Evolutionary conservation across 352 stramenopile species (phyloP).

Genomic region (Blastocystis sp.): DNA sequence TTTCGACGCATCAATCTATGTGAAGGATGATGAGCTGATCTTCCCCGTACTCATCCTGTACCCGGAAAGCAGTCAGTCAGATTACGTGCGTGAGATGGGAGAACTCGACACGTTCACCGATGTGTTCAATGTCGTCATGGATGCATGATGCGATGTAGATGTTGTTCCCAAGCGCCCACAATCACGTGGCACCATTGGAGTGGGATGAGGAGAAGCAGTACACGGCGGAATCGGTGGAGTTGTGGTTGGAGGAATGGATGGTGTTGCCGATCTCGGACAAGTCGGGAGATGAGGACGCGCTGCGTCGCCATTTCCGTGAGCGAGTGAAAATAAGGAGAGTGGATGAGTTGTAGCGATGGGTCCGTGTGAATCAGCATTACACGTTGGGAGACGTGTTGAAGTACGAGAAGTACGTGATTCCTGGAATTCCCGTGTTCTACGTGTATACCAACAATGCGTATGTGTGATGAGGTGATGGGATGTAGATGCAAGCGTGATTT

Average conservation of each 20-base stretch:
- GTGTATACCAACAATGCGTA: constrained; percentile 30
- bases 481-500: constrained; percentile 5
- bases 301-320: background rate
- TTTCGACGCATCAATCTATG: background rate
- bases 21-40: constrained; percentile 14
- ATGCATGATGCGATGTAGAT: background rate
- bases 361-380: background rate
- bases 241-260: background rate
- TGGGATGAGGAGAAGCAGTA: constrained; percentile 35
- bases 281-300: background rate
- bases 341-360: background rate
- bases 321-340: background rate
- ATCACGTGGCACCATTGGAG: background rate
- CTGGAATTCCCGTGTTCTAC: constrained; percentile 23
- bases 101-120: constrained; percentile 2
- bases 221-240: background rate
- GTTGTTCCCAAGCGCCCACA: background rate
- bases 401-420: constrained; percentile 21
- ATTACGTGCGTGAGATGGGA: background rate
- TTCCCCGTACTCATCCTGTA: constrained; percentile 21
- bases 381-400: background rate
- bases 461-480: background rate
- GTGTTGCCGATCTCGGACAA: background rate
- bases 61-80: background rate
- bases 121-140: background rate